Evolutionary conservation across 192 early-diverging fungal species (phyloP), one percentile per base, ranked within the genome.

Genomic region (Umbelopsis sp.): DNA sequence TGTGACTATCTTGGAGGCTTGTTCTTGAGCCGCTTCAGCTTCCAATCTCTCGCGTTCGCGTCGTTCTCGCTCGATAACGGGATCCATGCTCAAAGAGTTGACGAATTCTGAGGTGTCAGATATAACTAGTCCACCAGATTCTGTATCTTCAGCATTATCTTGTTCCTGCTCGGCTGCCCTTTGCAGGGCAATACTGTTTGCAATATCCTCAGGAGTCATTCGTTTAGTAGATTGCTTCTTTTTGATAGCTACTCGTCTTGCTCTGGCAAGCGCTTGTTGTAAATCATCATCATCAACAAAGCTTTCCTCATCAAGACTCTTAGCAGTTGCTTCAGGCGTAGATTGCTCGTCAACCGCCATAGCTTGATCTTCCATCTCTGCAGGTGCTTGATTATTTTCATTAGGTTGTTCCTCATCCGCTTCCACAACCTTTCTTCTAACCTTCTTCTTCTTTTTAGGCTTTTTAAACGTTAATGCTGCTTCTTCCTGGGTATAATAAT

Each of bases 211-310:
- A 6, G 84, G 81, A 11, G 80, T 84, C 37, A 80, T 71, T 13
- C 74, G 73, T 16, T 82, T 80, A 49, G 78, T 64, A 1, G 70
- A 48, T 47, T 74, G 33, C 46, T 72, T 78, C 77, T 93, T 87
- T 52, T 85, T 85, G 11, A 80, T 80, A 0, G 87, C 88, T 45
- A 87, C 58, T 22, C 89, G 76, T 45, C 97, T 84, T 13, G 93
- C 83, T 11, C 86, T 78, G 1, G 94, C 88, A n/a, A 98, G 78
- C 11, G 95, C 93, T 22, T 78, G 74, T 68, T 97, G 95, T 47
- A 98, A 74, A 64, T 98, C 97, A 70, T 97, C 96, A 74, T 98
- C 97, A 70, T 98, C 97, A 16, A 97, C 94, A 82, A 91, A 91
- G 72, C 92, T 95, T 13, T 87, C 70, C n/a, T 91, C 87, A 25